Conservation (phyloP, 2,329 filamentous ascomycete species). For the Colletotrichum sublineola region DNA sequence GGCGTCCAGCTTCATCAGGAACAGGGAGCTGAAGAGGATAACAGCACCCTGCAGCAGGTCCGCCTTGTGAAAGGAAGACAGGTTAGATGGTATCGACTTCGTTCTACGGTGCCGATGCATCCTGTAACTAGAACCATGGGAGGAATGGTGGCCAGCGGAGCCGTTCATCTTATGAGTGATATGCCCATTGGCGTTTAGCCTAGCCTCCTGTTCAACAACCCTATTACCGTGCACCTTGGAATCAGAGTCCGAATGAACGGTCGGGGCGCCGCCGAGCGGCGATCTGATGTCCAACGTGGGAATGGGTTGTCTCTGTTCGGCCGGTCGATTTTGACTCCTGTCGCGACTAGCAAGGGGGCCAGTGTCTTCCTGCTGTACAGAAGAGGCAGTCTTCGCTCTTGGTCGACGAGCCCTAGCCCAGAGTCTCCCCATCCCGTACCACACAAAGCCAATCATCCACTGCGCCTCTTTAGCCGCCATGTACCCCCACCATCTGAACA, state of each 20-base stretch:
- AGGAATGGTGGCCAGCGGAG: slow-evolving; percentile 33
- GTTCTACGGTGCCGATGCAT: slow-evolving; percentile 76
- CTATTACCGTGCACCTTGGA: slow-evolving; percentile 30
- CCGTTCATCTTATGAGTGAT: slow-evolving; percentile 32
- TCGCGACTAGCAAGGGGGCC: slow-evolving; percentile 29
- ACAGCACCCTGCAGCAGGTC: slow-evolving; percentile 92
- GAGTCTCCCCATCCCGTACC: slow-evolving; percentile 79
- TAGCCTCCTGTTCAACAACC: slow-evolving; percentile 47
- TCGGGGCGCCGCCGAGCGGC: background rate
- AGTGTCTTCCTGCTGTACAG: slow-evolving; percentile 18
- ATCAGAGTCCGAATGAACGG: slow-evolving; percentile 25
- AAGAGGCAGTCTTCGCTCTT: slow-evolving; percentile 17
- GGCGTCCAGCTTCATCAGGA: slow-evolving; percentile 92
- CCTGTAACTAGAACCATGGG: slow-evolving; percentile 44
- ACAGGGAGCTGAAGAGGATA: slow-evolving; percentile 86
- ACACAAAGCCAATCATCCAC: slow-evolving; percentile 82
- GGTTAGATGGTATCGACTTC: slow-evolving; percentile 85
- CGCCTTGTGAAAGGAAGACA: slow-evolving; percentile 92
- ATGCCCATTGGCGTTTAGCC: slow-evolving; percentile 34
- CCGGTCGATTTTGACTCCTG: slow-evolving; percentile 28
- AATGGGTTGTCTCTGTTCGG: slow-evolving; percentile 6
- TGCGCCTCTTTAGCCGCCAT: slow-evolving; percentile 78
- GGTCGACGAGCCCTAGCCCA: slow-evolving; percentile 72
- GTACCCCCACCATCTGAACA: slow-evolving; percentile 83
- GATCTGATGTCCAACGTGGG: slow-evolving; percentile 5